Evolutionary conservation across 2,329 filamentous ascomycete genomes (phyloP).

Genomic region (Lachnellula willkommii): DNA sequence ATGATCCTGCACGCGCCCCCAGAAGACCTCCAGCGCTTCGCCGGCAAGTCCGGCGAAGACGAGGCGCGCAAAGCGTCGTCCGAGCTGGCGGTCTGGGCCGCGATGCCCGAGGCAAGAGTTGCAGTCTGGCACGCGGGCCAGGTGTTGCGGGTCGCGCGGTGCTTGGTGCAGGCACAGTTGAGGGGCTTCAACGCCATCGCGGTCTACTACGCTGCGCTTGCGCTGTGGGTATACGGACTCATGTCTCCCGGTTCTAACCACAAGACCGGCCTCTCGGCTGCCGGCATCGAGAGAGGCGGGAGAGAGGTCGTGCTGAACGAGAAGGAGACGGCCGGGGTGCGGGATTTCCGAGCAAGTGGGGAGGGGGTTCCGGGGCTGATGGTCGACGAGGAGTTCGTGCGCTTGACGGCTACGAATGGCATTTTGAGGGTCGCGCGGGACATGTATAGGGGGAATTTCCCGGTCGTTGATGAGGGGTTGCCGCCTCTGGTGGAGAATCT

Average conservation of each 20-base stretch:
- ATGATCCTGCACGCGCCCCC: slow-evolving; percentile 61
- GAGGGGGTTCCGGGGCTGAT: slow-evolving; percentile 46
- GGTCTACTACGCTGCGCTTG: slow-evolving; percentile 62
- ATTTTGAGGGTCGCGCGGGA: slow-evolving; percentile 56
- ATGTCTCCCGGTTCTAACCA: slow-evolving; percentile 32
- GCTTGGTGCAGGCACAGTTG: too few species aligned
- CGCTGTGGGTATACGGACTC: slow-evolving; percentile 65
- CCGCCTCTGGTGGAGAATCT: slow-evolving; percentile 65
- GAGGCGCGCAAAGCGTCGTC: slow-evolving; percentile 52
- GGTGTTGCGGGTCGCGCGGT: too few species aligned
- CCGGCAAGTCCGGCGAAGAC: slow-evolving; percentile 61
- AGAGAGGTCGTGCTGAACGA: slow-evolving; percentile 50
- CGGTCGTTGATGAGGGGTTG: slow-evolving; percentile 37
- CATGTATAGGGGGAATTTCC: slow-evolving; percentile 51
- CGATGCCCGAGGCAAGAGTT: too few species aligned
- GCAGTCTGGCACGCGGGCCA: too few species aligned
- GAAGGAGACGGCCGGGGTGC: slow-evolving; percentile 45
- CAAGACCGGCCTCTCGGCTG: slow-evolving; percentile 15
- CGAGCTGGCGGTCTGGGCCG: too few species aligned
- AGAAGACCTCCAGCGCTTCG: slow-evolving; percentile 61
- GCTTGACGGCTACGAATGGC: slow-evolving; percentile 50
- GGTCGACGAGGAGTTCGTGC: slow-evolving; percentile 33
- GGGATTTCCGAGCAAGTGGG: slow-evolving; percentile 50
- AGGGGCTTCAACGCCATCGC: slow-evolving; percentile 64
- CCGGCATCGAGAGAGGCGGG: slow-evolving; percentile 27